A percentile compares a stretch with the other conserved stretches of the same genome.
These are phyloP conservation scores for Aspergillus egyptiacus DNA, from an alignment of 495 filamentous ascomycete genomes.

Conservation along the genomic window DNA sequence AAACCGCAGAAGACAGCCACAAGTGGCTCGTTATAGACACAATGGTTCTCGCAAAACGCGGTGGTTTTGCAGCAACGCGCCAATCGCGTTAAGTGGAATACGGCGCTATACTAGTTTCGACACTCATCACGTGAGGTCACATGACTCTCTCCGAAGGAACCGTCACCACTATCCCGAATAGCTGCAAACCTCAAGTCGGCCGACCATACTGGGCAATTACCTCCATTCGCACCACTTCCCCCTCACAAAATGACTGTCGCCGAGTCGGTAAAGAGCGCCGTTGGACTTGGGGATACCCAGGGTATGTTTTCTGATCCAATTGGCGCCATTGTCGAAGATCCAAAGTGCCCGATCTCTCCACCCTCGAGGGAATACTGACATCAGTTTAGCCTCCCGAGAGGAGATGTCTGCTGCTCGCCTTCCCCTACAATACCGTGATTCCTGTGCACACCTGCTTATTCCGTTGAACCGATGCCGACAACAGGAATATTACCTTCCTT, in stretches of 20 bases:
- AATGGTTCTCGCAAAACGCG: constrained; percentile 22
- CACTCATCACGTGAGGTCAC: constrained; percentile 22
- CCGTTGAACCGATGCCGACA: constrained; percentile 91
- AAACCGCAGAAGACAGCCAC: constrained; percentile 20
- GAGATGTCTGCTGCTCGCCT: constrained; percentile 89
- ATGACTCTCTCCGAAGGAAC: constrained; percentile 29
- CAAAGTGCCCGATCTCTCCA: constrained; percentile 4
- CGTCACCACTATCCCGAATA: constrained; percentile 24
- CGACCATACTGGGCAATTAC: constrained; percentile 16
- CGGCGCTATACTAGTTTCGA: constrained; percentile 25
- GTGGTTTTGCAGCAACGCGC: constrained; percentile 17
- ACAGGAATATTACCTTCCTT: constrained; percentile 89
- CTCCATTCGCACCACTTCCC: constrained; percentile 15
- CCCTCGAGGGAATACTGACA: constrained; percentile 15
- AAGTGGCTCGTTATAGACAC: constrained; percentile 20
- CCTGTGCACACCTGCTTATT: constrained; percentile 87
- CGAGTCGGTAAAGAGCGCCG: constrained; percentile 51
- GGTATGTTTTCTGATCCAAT: constrained; percentile 32
- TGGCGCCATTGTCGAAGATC: constrained; percentile 5
- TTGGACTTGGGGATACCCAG: constrained; percentile 42
- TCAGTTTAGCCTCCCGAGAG: constrained; percentile 60
- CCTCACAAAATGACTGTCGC: constrained; percentile 39
- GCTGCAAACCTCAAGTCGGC: constrained; percentile 26
- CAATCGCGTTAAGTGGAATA: constrained; percentile 28
- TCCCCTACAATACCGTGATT: constrained; percentile 86